phyloP scores from a whole-genome alignment of 2,329 filamentous ascomycete genomes.

The Colletotrichum spaethianum region DNA sequence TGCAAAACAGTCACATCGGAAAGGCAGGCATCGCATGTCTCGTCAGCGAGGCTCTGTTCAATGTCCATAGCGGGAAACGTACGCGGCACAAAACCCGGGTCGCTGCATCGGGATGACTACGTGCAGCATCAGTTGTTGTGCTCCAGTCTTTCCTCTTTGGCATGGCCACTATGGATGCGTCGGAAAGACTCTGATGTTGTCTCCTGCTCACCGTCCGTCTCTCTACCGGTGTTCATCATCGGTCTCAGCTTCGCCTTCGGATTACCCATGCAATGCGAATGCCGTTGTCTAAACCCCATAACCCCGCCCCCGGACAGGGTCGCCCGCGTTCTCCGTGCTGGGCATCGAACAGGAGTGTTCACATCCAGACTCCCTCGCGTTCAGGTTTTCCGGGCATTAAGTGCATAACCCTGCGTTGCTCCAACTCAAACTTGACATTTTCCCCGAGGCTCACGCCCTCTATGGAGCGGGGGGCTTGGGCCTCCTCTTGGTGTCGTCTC shows the following conservation, averaged over 20 bases:
- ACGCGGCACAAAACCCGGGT: not conserved
- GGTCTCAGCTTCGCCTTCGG: conserved; percentile 1
- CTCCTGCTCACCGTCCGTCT: conserved; percentile 3
- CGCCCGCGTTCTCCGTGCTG: not conserved
- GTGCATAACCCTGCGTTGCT: conserved; percentile 32
- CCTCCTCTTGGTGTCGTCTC: conserved; percentile 28
- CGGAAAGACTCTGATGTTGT: conserved; percentile 1
- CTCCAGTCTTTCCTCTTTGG: not conserved
- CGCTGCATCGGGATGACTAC: not conserved
- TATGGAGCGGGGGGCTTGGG: conserved; percentile 1
- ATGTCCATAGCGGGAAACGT: not conserved
- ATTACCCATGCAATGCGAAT: conserved; percentile 12
- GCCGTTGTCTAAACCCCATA: not conserved
- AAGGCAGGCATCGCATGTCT: conserved; percentile 1
- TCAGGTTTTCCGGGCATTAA: conserved; percentile 6
- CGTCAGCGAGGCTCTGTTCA: not conserved
- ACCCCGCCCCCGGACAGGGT: conserved; percentile 5
- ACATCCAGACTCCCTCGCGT: not conserved
- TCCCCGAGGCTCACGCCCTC: not conserved
- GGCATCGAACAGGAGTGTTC: conserved; percentile 1
- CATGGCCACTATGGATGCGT: not conserved
- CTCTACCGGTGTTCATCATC: not conserved
- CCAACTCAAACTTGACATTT: not conserved
- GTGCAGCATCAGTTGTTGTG: not conserved
- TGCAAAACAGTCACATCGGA: conserved; percentile 12